Evolutionary conservation across 768 basidiomycete species (phyloP).

Genomic region (Chiua virens): DNA sequence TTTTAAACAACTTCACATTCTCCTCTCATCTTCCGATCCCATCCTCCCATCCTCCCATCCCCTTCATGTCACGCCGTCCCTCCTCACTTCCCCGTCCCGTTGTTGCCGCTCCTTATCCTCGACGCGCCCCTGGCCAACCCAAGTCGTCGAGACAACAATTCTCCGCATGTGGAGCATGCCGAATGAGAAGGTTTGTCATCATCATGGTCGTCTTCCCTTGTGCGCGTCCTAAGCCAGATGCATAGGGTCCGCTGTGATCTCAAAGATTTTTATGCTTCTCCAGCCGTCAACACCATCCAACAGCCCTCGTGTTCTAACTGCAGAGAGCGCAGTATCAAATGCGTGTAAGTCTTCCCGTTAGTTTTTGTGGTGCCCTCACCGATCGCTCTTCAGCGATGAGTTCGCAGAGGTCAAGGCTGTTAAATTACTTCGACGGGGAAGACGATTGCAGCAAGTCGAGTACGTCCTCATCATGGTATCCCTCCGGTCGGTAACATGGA

Average conservation of each 20-base stretch:
- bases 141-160: constrained; percentile 83
- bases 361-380: neutral
- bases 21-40: constrained; percentile 15
- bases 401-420: constrained; percentile 90
- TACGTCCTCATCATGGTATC: constrained; percentile 38
- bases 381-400: constrained; percentile 63
- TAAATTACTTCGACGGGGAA: constrained; percentile 76
- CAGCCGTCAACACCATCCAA: constrained; percentile 41
- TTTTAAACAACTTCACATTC: constrained; percentile 16
- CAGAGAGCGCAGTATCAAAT: constrained; percentile 83
- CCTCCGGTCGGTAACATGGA: constrained; percentile 2
- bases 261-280: constrained; percentile 68
- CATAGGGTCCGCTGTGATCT: constrained; percentile 89
- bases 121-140: constrained; percentile 57
- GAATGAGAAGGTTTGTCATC: constrained; percentile 69
- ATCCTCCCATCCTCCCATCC: constrained; percentile 29
- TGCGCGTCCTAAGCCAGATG: neutral
- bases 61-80: constrained; percentile 59
- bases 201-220: neutral
- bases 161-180: constrained; percentile 92
- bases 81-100: constrained; percentile 34
- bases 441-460: constrained; percentile 84
- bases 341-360: constrained; percentile 71
- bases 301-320: constrained; percentile 81
- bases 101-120: constrained; percentile 36